phyloP scores from a whole-genome alignment of 2,329 filamentous ascomycete species.

The Kalmusia sp. region DNA sequence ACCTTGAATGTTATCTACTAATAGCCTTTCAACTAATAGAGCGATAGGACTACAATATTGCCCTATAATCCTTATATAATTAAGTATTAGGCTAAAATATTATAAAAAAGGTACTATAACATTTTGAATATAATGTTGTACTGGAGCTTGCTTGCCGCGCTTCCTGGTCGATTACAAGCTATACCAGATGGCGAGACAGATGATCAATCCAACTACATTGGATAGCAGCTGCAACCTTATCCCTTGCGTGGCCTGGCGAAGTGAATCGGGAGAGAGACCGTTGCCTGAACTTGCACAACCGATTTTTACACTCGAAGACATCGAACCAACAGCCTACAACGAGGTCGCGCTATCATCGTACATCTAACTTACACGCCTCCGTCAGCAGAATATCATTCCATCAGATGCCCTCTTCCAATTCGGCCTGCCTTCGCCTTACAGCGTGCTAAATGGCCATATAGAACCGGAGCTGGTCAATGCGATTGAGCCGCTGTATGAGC shows the following conservation, averaged over 20 bases:
- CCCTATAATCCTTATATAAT: too few species aligned
- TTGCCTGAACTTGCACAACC: background rate
- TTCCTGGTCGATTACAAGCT: conserved; percentile 18
- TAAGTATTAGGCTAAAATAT: too few species aligned
- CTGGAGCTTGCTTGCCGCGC: background rate
- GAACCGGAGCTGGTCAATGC: conserved; percentile 30
- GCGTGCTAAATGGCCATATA: background rate
- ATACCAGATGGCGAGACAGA: conserved; percentile 27
- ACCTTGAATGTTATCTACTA: too few species aligned
- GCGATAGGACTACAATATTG: too few species aligned
- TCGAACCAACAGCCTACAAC: conserved; percentile 31
- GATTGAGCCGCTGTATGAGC: conserved; percentile 43
- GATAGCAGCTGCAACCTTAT: conserved; percentile 1
- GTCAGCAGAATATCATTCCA: conserved; percentile 37
- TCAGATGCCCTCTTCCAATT: conserved; percentile 42
- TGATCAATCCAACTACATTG: conserved; percentile 9
- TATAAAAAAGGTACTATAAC: too few species aligned
- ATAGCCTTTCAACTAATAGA: too few species aligned
- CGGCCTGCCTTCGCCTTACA: conserved; percentile 20
- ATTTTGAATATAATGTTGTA: too few species aligned
- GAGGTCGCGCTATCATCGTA: conserved; percentile 43
- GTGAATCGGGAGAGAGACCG: background rate
- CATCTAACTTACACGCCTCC: conserved; percentile 35
- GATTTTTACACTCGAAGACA: conserved; percentile 5
- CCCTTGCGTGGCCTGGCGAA: background rate